phyloP scores from a whole-genome alignment of 257 asterid genomes.

The Cordia subcordata region DNA sequence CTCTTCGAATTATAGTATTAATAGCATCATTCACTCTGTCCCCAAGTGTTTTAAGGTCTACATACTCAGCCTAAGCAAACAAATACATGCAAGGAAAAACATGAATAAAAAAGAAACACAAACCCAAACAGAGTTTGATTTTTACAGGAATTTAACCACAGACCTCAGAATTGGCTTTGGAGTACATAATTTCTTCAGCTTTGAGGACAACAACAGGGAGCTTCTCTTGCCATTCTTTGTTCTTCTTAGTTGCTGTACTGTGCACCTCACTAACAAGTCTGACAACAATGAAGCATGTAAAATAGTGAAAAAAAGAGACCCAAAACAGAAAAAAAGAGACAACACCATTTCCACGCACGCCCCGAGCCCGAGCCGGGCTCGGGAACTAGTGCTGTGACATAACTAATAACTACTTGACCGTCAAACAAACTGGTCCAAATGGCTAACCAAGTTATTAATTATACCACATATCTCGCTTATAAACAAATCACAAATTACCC shows the following conservation, averaged over 20 bases:
- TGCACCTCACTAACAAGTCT: slow-evolving; percentile 80
- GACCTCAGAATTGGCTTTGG: slow-evolving; percentile 94
- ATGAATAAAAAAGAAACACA: background rate
- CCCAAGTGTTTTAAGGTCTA: slow-evolving; percentile 72
- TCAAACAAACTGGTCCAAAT: too few species aligned
- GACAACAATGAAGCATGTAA: slow-evolving; percentile 16
- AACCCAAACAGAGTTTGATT: background rate
- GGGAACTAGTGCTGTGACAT: too few species aligned
- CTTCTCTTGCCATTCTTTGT: slow-evolving; percentile 91
- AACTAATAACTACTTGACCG: too few species aligned
- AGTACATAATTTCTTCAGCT: slow-evolving; percentile 92
- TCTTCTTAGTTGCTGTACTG: slow-evolving; percentile 60
- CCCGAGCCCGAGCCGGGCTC: too few species aligned
- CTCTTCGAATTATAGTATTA: slow-evolving; percentile 70
- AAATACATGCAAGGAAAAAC: slow-evolving; percentile 9
- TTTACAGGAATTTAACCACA: background rate
- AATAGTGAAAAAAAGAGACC: background rate
- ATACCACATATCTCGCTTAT: too few species aligned
- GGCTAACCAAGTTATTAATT: too few species aligned
- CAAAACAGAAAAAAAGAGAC: background rate
- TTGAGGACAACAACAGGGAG: slow-evolving; percentile 86
- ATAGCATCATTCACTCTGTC: slow-evolving; percentile 81
- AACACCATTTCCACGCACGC: too few species aligned
- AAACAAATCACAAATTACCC: too few species aligned
- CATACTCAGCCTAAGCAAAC: slow-evolving; percentile 72